A percentile compares a stretch with the other conserved stretches of the same genome.
Evolutionary conservation across 2,329 filamentous ascomycete species (phyloP).

Genomic region (Cladosporium sp.): DNA sequence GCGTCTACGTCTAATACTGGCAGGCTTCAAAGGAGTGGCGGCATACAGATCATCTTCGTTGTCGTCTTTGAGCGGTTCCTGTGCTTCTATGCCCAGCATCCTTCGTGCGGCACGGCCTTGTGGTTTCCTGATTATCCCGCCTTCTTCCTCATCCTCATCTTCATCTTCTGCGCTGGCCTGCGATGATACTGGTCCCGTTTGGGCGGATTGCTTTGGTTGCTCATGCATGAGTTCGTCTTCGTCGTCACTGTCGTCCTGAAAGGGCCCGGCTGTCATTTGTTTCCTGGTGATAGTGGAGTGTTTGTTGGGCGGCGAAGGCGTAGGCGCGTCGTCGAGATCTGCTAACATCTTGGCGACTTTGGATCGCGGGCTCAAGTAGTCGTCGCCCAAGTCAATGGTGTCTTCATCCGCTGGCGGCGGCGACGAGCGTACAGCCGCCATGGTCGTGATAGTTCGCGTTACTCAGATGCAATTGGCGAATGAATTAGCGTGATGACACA

Average conservation of each 20-base stretch:
- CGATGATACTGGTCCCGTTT: neutral
- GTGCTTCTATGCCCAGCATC: conserved; percentile 20
- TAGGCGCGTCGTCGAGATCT: conserved; percentile 21
- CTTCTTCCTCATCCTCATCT: conserved; percentile 2
- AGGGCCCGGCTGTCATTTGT: neutral
- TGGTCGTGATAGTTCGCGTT: neutral
- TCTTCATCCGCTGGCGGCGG: conserved; percentile 11
- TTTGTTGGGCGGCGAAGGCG: conserved; percentile 18
- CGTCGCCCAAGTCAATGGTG: conserved; percentile 9
- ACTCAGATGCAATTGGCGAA: too few relatives aligned
- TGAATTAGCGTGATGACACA: too few relatives aligned
- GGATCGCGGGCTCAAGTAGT: conserved; percentile 17
- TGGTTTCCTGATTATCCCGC: conserved; percentile 19
- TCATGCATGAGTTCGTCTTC: neutral
- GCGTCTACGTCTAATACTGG: conserved; percentile 4
- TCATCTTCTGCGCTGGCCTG: neutral
- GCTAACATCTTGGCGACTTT: conserved; percentile 25
- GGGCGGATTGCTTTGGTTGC: neutral
- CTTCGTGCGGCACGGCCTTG: conserved; percentile 26
- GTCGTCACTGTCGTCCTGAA: conserved; percentile 11
- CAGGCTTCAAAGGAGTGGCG: conserved; percentile 22
- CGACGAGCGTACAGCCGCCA: conserved; percentile 11
- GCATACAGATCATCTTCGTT: conserved; percentile 28
- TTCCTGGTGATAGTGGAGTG: neutral
- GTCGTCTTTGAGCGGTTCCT: neutral